A percentile compares a stretch with the other conserved stretches of the same genome.
These are phyloP conservation scores for Wickerhamiella cacticola DNA, from an alignment of 805 yeast species.

Conservation along the genomic window DNA sequence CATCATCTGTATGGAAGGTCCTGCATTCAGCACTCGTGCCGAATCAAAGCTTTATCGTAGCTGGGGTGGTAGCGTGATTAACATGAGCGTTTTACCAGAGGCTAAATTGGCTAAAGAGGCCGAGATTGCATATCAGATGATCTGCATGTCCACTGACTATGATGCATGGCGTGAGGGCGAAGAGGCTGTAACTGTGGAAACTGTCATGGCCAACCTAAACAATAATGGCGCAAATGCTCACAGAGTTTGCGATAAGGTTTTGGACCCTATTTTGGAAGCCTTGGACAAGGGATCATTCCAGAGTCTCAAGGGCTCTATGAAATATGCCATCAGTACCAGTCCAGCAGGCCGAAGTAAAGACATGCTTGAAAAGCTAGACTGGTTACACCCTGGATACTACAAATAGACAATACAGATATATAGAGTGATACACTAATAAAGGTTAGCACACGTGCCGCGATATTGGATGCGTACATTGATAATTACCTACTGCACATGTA, in stretches of 20 bases:
- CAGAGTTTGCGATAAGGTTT: slow-evolving; percentile 54
- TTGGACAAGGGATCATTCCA: slow-evolving; percentile 44
- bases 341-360: slow-evolving; percentile 61
- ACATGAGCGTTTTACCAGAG: slow-evolving; percentile 97
- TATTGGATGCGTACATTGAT: neutral
- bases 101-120: slow-evolving; percentile 95
- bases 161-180: slow-evolving; percentile 96
- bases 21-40: slow-evolving; percentile 93
- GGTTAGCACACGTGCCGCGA: neutral
- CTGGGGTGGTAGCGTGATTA: slow-evolving; percentile 91
- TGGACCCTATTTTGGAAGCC: slow-evolving; percentile 53
- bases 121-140: slow-evolving; percentile 92
- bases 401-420: slow-evolving; percentile 1
- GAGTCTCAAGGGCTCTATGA: slow-evolving; percentile 63
- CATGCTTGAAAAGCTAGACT: slow-evolving; percentile 69
- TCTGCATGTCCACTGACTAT: slow-evolving; percentile 97
- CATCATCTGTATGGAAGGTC: slow-evolving; percentile 97
- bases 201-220: slow-evolving; percentile 79
- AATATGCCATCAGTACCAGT: slow-evolving; percentile 66
- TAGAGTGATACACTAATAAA: neutral
- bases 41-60: slow-evolving; percentile 76
- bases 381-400: slow-evolving; percentile 64
- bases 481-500: neutral
- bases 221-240: slow-evolving; percentile 85
- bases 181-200: slow-evolving; percentile 96